Conservation (phyloP, 2,329 filamentous ascomycete species). For the Ophiocordyceps camponoti-floridani region DNA sequence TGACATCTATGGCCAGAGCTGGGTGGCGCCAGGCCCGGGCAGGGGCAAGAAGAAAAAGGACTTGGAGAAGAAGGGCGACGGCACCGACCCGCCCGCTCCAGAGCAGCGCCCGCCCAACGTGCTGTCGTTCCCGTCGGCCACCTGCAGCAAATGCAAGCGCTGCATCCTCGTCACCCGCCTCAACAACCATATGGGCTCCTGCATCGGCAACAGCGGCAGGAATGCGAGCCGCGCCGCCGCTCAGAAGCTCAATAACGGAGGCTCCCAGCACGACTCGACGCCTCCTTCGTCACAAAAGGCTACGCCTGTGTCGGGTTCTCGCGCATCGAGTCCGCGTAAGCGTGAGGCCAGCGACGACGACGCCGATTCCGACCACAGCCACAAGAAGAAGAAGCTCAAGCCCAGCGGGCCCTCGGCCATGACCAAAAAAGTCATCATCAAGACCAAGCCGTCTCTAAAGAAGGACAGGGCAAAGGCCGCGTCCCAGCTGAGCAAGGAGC, state of each 20-base stretch:
- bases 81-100: conserved; percentile 27
- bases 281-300: conserved; percentile 45
- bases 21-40: conserved; percentile 51
- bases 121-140: conserved; percentile 45
- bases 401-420: conserved; percentile 9
- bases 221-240: conserved; percentile 44
- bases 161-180: conserved; percentile 47
- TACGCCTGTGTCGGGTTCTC: conserved; percentile 36
- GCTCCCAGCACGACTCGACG: conserved; percentile 35
- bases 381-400: conserved; percentile 43
- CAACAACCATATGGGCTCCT: conserved; percentile 52
- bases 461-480: conserved; percentile 37
- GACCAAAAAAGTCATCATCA: conserved; percentile 37
- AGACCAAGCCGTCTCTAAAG: conserved; percentile 30
- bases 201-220: conserved; percentile 46
- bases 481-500: conserved; percentile 32
- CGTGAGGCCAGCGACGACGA: conserved; percentile 38
- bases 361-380: conserved; percentile 29
- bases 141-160: conserved; percentile 49
- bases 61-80: conserved; percentile 41
- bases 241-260: conserved; percentile 43
- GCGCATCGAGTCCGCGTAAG: conserved; percentile 36
- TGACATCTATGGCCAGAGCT: conserved; percentile 71
- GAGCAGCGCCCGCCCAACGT: conserved; percentile 42
- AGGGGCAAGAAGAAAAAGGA: conserved; percentile 69